Evolutionary conservation across 2,329 filamentous ascomycete species (phyloP), one percentile per base, ranked within the genome.

Genomic region (Paecilomyces fulvus): DNA sequence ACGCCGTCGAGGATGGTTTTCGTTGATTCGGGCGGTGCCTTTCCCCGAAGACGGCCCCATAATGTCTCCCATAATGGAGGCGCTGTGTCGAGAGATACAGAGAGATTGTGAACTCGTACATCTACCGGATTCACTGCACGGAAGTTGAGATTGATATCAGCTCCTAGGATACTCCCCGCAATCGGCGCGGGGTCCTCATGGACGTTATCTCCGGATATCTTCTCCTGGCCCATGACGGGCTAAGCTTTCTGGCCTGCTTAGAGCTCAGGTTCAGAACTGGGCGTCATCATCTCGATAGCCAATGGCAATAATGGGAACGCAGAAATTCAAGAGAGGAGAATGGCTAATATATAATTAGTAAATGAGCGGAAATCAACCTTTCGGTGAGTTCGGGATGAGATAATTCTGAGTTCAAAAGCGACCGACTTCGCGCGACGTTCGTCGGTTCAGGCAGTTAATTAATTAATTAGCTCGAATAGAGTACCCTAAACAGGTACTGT

Each of bases 1-100:
- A 90, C 81, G 30, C 81, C 80, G 54, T 84, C 75, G 9, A 91
- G 73, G 10, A 91, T 81, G 5, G 67, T 70, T 61, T 79, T 80
- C 53, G 68, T 58, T 5, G 63, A 57, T 14, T 55, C 54, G 11
- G 61, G 49, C 10, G 56, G 23, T 23, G 68, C 58, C 59, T 70
- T 50, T 59, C 65, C 60, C 62, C 68, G 58, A 64, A 71, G 20
- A 10, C 60, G 65, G 30, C 56, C 60, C 66, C 66, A 70, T 57
- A 74, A 61, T 12, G 61, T 67, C 61, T 68, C 63, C 68, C 65
- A 73, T 65, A 68, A 61, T 53, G 68, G 62, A 11, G 68, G 63
- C 1, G 66, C 60, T 4, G 65, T 70, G 51, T 73, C 64, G 52
- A 74, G 64, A 23, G 65, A 56, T 28, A 74, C 66, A 10, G 68